A percentile compares a stretch with the other conserved stretches of the same genome.
Evolutionary conservation across 306 rosid genomes (phyloP).

Genomic region (Hylodesmum podocarpum): DNA sequence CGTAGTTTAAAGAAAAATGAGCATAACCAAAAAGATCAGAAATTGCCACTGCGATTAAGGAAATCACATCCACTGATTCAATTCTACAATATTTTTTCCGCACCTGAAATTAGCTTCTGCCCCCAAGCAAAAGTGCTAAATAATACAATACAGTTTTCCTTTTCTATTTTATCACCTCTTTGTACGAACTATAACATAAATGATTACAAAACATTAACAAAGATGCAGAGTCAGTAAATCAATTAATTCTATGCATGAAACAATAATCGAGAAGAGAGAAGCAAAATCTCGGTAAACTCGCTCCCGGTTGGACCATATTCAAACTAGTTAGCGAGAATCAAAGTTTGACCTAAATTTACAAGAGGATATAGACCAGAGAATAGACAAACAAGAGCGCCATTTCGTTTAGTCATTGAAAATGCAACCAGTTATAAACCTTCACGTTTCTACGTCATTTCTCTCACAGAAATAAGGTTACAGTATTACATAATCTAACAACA

Average conservation of each 20-base stretch:
- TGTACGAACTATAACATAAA: neutral
- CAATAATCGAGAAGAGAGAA: neutral
- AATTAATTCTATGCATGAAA: neutral
- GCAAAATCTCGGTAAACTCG: neutral
- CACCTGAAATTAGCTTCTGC: neutral
- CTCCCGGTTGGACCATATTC: neutral
- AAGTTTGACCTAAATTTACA: constrained; percentile 32
- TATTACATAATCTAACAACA: neutral
- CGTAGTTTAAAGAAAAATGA: neutral
- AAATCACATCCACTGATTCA: constrained; percentile 8
- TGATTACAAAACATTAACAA: neutral
- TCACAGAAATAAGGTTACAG: neutral
- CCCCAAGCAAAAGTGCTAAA: constrained; percentile 12
- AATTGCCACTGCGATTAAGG: neutral
- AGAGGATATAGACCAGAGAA: constrained; percentile 1
- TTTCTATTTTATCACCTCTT: neutral
- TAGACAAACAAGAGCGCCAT: constrained; percentile 16
- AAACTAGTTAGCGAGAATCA: constrained; percentile 3
- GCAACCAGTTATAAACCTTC: constrained; percentile 8
- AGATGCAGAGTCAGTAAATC: neutral
- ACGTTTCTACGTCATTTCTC: constrained; percentile 8
- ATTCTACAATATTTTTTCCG: neutral
- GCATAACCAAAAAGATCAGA: neutral
- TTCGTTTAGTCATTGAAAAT: constrained; percentile 13
- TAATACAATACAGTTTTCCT: neutral